Conservation (phyloP, 306 rosid genomes). For the Lotus japonicus region DNA sequence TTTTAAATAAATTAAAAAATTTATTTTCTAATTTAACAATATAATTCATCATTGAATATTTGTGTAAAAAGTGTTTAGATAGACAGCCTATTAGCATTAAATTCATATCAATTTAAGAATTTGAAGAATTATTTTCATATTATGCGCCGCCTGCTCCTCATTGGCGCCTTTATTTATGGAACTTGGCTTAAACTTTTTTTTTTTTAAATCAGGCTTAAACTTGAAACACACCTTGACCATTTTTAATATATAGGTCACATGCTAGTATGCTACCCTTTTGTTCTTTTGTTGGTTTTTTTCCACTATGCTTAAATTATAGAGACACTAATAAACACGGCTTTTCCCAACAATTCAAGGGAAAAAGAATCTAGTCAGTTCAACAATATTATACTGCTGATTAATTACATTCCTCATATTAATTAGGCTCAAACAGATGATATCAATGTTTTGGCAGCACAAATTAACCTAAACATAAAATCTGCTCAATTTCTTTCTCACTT, state of each 20-base stretch:
- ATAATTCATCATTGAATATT: no score
- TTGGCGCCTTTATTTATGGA: not conserved
- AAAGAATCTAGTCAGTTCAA: not conserved
- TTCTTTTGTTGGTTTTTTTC: not conserved
- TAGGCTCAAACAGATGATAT: not conserved
- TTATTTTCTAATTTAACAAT: no score
- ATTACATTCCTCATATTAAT: not conserved
- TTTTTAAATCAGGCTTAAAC: no score
- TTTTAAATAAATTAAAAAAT: no score
- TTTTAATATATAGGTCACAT: not conserved
- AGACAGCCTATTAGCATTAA: no score
- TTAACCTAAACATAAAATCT: not conserved
- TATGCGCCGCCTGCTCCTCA: constrained; percentile 20
- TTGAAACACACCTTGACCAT: no score
- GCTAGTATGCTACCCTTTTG: not conserved
- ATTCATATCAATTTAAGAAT: no score
- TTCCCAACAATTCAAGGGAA: not conserved
- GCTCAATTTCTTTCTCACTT: no score
- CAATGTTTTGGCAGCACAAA: not conserved
- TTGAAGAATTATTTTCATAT: not conserved
- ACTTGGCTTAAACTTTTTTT: no score
- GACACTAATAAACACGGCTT: not conserved
- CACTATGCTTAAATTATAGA: not conserved
- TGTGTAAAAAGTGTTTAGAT: no score
- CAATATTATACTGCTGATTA: not conserved